Percentiles rank a stretch among this genome's conserved stretches.
Conservation (phyloP, 2,329 filamentous ascomycete genomes). For the Aspergillus ochraceus region DNA sequence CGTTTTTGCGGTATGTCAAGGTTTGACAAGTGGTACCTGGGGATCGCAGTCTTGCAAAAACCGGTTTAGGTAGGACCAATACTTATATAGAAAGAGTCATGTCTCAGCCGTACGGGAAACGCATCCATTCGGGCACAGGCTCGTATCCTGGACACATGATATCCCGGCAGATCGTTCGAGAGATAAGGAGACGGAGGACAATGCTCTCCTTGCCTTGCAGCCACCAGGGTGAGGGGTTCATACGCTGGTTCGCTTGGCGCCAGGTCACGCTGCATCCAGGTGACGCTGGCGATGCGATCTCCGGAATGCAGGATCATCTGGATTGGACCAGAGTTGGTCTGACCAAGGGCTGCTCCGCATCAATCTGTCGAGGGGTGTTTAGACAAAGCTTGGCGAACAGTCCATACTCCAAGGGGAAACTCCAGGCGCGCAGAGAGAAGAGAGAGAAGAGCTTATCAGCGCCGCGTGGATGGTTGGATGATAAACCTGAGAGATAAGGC, state of each 20-base stretch:
- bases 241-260: slow-evolving; percentile 13
- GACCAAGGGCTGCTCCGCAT: background rate
- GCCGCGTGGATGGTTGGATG: background rate
- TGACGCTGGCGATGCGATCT: background rate
- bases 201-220: background rate
- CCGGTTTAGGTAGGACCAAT: background rate
- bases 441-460: background rate
- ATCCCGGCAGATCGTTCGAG: background rate
- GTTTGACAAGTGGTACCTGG: background rate
- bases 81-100: background rate
- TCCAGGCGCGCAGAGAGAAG: background rate
- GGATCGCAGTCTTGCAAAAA: background rate
- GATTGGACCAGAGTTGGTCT: background rate
- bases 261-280: slow-evolving; percentile 8
- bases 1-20: background rate
- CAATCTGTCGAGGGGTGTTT: no score
- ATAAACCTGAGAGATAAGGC: slow-evolving; percentile 8
- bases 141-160: background rate
- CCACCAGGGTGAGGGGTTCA: background rate
- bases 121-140: background rate
- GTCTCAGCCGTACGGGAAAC: background rate
- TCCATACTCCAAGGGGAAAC: slow-evolving; percentile 5
- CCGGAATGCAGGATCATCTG: background rate
- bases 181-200: background rate
- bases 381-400: slow-evolving; percentile 4